These are phyloP conservation scores for Globisporangium cederbergense DNA, from an alignment of 352 stramenopile species.

Conservation along the genomic window DNA sequence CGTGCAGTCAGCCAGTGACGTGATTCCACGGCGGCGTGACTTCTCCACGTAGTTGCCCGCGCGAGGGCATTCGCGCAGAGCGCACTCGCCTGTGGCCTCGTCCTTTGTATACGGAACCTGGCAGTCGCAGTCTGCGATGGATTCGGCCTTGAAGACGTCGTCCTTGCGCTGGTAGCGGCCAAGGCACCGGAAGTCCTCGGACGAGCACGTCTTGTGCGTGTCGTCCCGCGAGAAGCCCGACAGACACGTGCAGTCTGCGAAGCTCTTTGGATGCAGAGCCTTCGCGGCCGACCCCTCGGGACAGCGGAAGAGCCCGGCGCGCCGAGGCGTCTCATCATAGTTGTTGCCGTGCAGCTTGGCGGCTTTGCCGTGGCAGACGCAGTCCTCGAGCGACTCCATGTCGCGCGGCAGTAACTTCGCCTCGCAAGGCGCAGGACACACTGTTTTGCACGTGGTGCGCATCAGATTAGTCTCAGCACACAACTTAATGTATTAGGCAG, in stretches of 20 bases:
- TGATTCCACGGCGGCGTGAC: slow-evolving; percentile 21
- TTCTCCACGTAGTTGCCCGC: slow-evolving; percentile 78
- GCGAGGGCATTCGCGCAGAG: slow-evolving; percentile 54
- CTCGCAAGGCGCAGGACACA: slow-evolving; percentile 61
- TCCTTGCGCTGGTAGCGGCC: slow-evolving; percentile 56
- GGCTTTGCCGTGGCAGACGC: slow-evolving; percentile 36
- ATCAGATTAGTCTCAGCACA: background rate
- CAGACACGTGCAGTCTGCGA: slow-evolving; percentile 38
- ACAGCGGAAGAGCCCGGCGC: slow-evolving; percentile 24
- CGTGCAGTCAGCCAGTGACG: slow-evolving; percentile 70
- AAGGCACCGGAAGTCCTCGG: slow-evolving; percentile 42
- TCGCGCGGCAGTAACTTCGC: slow-evolving; percentile 79
- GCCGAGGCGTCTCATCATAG: slow-evolving; percentile 11
- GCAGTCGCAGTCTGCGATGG: slow-evolving; percentile 71
- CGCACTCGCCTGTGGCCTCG: slow-evolving; percentile 43
- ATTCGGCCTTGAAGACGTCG: slow-evolving; percentile 26
- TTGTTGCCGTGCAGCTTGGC: slow-evolving; percentile 6
- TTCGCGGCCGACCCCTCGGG: slow-evolving; percentile 29
- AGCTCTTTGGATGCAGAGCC: slow-evolving; percentile 32
- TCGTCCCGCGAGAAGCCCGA: slow-evolving; percentile 35
- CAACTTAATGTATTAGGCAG: no score
- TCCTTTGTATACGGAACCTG: slow-evolving; percentile 72
- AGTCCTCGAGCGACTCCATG: slow-evolving; percentile 80
- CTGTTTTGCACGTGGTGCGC: slow-evolving; percentile 17
- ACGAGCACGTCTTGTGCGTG: slow-evolving; percentile 28